phyloP scores from a whole-genome alignment of 2,329 filamentous ascomycete genomes.

The Alternaria dauci region DNA sequence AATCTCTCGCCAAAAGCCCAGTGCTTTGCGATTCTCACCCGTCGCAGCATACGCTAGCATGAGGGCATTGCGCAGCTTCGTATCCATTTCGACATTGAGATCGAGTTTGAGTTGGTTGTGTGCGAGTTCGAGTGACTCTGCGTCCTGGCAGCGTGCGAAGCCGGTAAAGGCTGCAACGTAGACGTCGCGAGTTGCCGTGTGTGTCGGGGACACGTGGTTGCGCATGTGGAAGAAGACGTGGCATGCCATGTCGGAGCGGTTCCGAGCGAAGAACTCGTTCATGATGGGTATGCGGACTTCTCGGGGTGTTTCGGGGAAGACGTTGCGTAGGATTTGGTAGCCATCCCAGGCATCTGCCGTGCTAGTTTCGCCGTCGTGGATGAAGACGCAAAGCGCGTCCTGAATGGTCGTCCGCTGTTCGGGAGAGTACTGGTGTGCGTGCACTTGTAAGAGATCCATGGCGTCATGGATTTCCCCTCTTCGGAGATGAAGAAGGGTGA shows the following conservation, averaged over 20 bases:
- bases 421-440: conserved; percentile 74
- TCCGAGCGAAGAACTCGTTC: conserved; percentile 79
- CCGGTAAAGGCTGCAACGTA: conserved; percentile 83
- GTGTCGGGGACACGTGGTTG: conserved; percentile 69
- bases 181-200: conserved; percentile 74
- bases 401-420: conserved; percentile 73
- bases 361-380: conserved; percentile 70
- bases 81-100: conserved; percentile 77
- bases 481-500: conserved; percentile 77
- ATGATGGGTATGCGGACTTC: conserved; percentile 75
- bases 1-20: conserved; percentile 86
- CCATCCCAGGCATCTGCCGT: conserved; percentile 70
- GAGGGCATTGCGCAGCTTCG: conserved; percentile 79
- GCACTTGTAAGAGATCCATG: conserved; percentile 80
- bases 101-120: conserved; percentile 97
- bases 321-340: conserved; percentile 66
- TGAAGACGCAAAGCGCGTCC: conserved; percentile 72
- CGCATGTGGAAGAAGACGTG: conserved; percentile 95
- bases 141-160: conserved; percentile 68
- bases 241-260: conserved; percentile 82
- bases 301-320: conserved; percentile 70
- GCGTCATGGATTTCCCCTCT: conserved; percentile 81
- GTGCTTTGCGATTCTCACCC: conserved; percentile 69
- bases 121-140: conserved; percentile 74
- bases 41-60: conserved; percentile 85